Evolutionary conservation across 2,329 filamentous ascomycete species (phyloP).

Genomic region (Fusarium veterinarium): DNA sequence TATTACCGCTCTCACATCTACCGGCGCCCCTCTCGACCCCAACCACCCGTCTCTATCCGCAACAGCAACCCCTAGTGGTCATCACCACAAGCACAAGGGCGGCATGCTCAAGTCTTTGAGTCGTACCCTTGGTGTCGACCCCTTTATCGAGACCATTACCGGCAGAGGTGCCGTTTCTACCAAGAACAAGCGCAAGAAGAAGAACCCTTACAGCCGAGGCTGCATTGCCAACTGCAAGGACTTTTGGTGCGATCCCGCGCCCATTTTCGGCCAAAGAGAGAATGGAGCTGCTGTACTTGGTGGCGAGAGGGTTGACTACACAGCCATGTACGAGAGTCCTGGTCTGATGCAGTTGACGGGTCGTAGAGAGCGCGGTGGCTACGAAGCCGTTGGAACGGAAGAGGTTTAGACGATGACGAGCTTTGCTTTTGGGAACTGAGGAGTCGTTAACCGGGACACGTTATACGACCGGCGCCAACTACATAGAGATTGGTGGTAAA

Average conservation of each 20-base stretch:
- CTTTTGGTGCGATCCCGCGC: constrained; percentile 93
- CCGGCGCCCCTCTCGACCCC: constrained; percentile 76
- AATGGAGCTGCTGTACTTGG: constrained; percentile 81
- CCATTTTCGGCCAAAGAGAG: constrained; percentile 80
- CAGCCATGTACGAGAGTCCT: constrained; percentile 88
- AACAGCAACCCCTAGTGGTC: constrained; percentile 55
- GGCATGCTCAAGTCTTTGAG: constrained; percentile 84
- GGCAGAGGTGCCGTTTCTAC: constrained; percentile 77
- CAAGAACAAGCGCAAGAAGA: constrained; percentile 65
- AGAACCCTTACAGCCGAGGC: constrained; percentile 88
- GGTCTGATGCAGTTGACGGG: constrained; percentile 69
- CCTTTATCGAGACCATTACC: constrained; percentile 91
- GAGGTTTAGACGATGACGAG: constrained; percentile 53
- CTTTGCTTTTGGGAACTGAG: constrained; percentile 7
- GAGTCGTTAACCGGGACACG: constrained; percentile 13
- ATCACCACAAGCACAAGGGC: constrained; percentile 66
- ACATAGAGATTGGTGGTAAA: constrained; percentile 30
- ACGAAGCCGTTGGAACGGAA: constrained; percentile 71
- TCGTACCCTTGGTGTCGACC: constrained; percentile 87
- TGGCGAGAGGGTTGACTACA: constrained; percentile 86
- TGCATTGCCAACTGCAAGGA: constrained; percentile 91
- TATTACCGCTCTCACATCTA: constrained; percentile 81
- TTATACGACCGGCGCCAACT: constrained; percentile 25
- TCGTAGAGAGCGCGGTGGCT: constrained; percentile 64
- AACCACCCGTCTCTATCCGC: constrained; percentile 72